Conservation (phyloP, 352 stramenopile species). For the Globisporangium megalacanthum region DNA sequence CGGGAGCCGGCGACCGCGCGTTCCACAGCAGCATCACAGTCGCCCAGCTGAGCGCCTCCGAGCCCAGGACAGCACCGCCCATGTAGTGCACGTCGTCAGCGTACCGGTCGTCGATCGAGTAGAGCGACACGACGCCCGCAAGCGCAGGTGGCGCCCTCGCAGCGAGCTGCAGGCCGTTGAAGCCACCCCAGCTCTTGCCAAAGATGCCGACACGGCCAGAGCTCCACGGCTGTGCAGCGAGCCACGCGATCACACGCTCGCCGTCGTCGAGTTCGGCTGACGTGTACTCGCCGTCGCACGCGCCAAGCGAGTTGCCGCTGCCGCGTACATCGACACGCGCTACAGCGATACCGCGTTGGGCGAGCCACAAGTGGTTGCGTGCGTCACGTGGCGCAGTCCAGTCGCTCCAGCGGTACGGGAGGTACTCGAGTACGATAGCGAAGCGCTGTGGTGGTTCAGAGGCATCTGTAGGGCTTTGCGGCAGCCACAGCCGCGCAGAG, state of each 20-base stretch:
- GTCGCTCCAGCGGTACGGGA: slow-evolving; percentile 46
- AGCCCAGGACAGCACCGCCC: slow-evolving; percentile 33
- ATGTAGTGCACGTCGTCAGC: slow-evolving; percentile 50
- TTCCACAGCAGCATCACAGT: slow-evolving; percentile 48
- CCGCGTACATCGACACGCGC: slow-evolving; percentile 43
- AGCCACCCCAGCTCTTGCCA: slow-evolving; percentile 50
- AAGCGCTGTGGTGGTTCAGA: slow-evolving; percentile 5
- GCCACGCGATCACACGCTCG: slow-evolving; percentile 40
- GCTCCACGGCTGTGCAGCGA: slow-evolving; percentile 37
- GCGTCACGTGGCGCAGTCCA: slow-evolving; percentile 38
- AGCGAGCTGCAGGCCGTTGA: slow-evolving; percentile 44
- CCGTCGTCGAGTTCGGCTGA: slow-evolving; percentile 36
- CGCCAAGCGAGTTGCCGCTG: slow-evolving; percentile 38
- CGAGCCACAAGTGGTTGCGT: slow-evolving; percentile 43
- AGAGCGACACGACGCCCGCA: slow-evolving; percentile 39
- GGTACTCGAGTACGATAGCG: slow-evolving; percentile 48
- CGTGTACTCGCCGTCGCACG: slow-evolving; percentile 42
- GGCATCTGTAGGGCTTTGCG: background rate
- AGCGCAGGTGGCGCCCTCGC: slow-evolving; percentile 31
- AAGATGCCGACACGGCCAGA: slow-evolving; percentile 34
- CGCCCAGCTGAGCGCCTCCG: slow-evolving; percentile 45
- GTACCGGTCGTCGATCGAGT: slow-evolving; percentile 53
- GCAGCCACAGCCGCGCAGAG: slow-evolving; percentile 8
- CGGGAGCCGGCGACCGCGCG: slow-evolving; percentile 27
- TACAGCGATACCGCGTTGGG: slow-evolving; percentile 36